Percentiles rank a stretch among this genome's conserved stretches.
Evolutionary conservation across 192 early-diverging fungal genomes (phyloP).

Genomic region (Obelidium mucronatum): DNA sequence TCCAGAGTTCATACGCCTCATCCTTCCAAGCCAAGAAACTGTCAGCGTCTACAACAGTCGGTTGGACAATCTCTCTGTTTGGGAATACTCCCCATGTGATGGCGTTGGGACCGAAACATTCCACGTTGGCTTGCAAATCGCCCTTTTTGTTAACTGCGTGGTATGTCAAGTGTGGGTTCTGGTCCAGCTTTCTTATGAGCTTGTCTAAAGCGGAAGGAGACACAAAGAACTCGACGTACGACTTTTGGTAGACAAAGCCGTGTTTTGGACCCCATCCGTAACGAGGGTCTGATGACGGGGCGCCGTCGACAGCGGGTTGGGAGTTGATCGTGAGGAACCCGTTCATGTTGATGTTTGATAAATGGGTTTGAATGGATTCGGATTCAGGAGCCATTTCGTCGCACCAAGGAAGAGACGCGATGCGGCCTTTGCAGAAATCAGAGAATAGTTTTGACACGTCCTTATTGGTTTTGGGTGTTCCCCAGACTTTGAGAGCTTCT

Average conservation of each 20-base stretch:
- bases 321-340: constrained; percentile 97
- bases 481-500: constrained; percentile 83
- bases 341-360: constrained; percentile 75
- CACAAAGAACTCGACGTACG: constrained; percentile 96
- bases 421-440: constrained; percentile 78
- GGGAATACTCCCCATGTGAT: constrained; percentile 99
- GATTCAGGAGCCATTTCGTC: constrained; percentile 84
- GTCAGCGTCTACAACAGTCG: constrained; percentile 89
- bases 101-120: constrained; percentile 87
- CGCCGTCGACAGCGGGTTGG: constrained; percentile 94
- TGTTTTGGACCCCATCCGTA: constrained; percentile 97
- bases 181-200: constrained; percentile 74
- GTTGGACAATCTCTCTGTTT: constrained; percentile 94
- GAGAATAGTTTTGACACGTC: constrained; percentile 85
- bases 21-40: constrained; percentile 97
- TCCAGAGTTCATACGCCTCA: constrained; percentile 94
- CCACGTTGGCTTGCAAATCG: constrained; percentile 89
- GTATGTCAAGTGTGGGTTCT: constrained; percentile 80
- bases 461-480: constrained; percentile 63
- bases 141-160: constrained; percentile 90
- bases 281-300: constrained; percentile 72
- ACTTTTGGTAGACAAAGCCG: constrained; percentile 96
- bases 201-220: constrained; percentile 70
- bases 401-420: constrained; percentile 91
- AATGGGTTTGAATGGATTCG: constrained; percentile 68